Evolutionary conservation across 1,139 yeast genomes (phyloP).

Genomic region (Suhomyces kunorum): DNA sequence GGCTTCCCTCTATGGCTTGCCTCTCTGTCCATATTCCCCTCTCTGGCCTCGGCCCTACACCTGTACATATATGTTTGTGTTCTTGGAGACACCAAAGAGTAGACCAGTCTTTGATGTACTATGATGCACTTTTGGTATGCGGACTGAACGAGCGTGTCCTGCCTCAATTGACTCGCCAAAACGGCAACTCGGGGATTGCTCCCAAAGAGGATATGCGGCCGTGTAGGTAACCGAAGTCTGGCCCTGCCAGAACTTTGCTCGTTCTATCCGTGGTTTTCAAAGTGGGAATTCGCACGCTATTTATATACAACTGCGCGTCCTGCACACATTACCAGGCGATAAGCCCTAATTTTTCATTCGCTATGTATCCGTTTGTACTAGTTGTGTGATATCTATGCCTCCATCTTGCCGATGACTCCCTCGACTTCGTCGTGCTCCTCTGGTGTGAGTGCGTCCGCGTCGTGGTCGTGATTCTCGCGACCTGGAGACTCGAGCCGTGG

Average conservation of each 20-base stretch:
- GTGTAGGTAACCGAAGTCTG: conserved; percentile 14
- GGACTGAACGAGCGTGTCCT: conserved; percentile 20
- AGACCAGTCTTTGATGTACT: conserved; percentile 44
- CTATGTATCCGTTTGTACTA: background rate
- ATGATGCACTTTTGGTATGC: conserved; percentile 43
- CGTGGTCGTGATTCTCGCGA: conserved; percentile 3
- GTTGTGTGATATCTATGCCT: conserved; percentile 9
- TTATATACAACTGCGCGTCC: conserved; percentile 2
- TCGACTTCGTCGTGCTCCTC: conserved; percentile 18
- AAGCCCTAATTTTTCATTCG: conserved; percentile 2
- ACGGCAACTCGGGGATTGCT: conserved; percentile 47
- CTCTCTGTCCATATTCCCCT: background rate
- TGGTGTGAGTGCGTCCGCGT: conserved; percentile 1
- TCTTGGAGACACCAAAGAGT: conserved; percentile 55
- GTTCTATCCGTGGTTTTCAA: conserved; percentile 4
- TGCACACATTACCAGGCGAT: conserved; percentile 1
- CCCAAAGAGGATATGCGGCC: conserved; percentile 39
- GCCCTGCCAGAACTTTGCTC: conserved; percentile 23
- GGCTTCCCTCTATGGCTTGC: background rate
- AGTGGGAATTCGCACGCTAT: conserved; percentile 4
- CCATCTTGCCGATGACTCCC: conserved; percentile 28
- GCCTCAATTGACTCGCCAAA: conserved; percentile 46
- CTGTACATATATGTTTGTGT: conserved; percentile 39
- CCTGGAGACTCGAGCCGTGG: conserved; percentile 10
- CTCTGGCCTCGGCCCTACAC: conserved; percentile 1